Conservation (phyloP, 441 rosid species). For the Erodium moschatum region DNA sequence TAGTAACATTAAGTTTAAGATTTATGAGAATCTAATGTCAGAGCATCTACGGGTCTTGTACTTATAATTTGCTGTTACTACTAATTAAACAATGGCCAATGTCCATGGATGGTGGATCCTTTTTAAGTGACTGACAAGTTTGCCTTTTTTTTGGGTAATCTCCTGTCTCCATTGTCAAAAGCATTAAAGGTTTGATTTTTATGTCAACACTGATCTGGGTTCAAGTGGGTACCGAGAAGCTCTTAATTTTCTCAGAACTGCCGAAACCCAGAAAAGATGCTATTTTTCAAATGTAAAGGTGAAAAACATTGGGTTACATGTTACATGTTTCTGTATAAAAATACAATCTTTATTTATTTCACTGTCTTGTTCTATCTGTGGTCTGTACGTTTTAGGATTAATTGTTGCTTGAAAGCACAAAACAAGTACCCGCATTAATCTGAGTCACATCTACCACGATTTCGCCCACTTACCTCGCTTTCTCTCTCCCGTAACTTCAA, state of each 20-base stretch:
- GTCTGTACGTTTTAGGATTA: background rate
- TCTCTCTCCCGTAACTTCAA: background rate
- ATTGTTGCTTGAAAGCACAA: background rate
- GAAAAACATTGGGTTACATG: background rate
- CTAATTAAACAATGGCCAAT: background rate
- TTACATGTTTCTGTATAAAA: no score
- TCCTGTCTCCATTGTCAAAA: no score
- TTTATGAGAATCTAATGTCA: background rate
- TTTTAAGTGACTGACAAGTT: background rate
- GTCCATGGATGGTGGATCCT: no score
- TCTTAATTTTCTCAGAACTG: no score
- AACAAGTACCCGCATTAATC: slow-evolving; percentile 1
- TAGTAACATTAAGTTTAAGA: no score
- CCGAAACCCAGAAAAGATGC: background rate
- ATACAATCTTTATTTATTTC: background rate
- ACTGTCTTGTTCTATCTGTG: background rate
- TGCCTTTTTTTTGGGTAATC: background rate
- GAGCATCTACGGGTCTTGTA: background rate
- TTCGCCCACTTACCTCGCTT: background rate
- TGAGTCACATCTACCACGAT: slow-evolving; percentile 7
- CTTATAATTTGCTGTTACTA: background rate
- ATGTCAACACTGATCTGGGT: no score
- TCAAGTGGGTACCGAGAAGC: background rate
- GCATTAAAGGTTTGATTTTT: background rate
- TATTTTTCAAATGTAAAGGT: background rate